Conservation (phyloP, 495 filamentous ascomycete species). For the Penicillium diatomitis region DNA sequence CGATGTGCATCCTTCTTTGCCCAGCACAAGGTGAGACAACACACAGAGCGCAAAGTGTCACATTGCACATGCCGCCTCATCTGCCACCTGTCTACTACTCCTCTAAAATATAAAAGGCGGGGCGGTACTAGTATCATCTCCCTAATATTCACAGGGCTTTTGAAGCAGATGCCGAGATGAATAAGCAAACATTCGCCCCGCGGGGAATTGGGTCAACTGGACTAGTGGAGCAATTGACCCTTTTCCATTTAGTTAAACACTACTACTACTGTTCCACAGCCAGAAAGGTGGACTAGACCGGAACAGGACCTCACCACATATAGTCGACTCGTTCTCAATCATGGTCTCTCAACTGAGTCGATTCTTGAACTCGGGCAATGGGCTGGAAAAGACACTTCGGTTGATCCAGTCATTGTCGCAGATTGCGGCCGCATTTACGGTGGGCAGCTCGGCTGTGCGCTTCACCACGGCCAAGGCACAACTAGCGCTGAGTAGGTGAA, state of each 20-base stretch:
- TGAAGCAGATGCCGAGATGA: constrained; percentile 4
- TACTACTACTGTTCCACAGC: no score
- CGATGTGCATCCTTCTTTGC: no score
- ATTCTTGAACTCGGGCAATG: constrained; percentile 29
- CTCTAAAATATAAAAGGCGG: no score
- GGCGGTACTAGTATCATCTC: not conserved
- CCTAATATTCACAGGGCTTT: not conserved
- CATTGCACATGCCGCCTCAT: no score
- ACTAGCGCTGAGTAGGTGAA: constrained; percentile 25
- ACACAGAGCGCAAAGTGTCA: no score
- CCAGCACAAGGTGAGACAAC: no score
- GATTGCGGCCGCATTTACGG: constrained; percentile 34
- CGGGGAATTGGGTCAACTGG: not conserved
- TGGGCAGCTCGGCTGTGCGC: constrained; percentile 17
- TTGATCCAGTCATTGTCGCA: constrained; percentile 47
- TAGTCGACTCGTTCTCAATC: not conserved
- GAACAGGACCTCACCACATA: not conserved
- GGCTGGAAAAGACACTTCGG: constrained; percentile 55
- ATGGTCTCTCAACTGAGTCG: constrained; percentile 24
- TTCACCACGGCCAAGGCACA: constrained; percentile 23
- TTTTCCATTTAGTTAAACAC: not conserved
- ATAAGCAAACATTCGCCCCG: constrained; percentile 5
- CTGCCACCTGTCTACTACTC: no score
- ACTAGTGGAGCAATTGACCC: not conserved
- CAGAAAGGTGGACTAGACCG: no score